Conservation (phyloP, 2,329 filamentous ascomycete species). For the Fulvia fulva region DNA sequence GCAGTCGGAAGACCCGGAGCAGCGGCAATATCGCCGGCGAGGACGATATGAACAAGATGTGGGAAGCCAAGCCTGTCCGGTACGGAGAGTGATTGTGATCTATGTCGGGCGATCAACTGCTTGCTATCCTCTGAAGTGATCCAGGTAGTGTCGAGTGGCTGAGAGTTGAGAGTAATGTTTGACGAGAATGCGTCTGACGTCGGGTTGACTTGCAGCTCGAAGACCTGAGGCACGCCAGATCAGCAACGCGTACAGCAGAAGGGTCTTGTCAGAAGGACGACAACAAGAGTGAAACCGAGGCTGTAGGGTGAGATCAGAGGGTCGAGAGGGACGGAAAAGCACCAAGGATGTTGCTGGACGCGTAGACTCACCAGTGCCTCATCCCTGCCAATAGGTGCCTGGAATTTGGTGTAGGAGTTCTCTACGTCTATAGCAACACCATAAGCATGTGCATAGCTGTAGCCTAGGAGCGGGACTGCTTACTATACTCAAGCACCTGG, state of each 20-base stretch:
- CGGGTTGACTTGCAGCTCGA: constrained; percentile 40
- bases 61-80: constrained; percentile 13
- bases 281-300: constrained; percentile 6
- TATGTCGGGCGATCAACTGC: constrained; percentile 30
- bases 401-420: constrained; percentile 39
- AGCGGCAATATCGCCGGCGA: constrained; percentile 6
- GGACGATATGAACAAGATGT: constrained; percentile 4
- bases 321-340: constrained; percentile 30
- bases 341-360: constrained; percentile 16
- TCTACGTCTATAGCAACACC: constrained; percentile 16
- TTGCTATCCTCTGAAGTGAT: constrained; percentile 33
- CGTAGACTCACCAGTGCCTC: constrained; percentile 39
- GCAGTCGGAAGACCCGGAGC: constrained; percentile 4
- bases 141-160: constrained; percentile 41
- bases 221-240: constrained; percentile 34
- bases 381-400: constrained; percentile 23
- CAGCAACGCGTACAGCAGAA: constrained; percentile 29
- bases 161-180: constrained; percentile 43
- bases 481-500: constrained; percentile 22
- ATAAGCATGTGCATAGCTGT: constrained; percentile 9
- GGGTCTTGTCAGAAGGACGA: background rate
- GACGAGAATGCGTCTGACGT: constrained; percentile 36
- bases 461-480: background rate
- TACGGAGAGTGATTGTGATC: constrained; percentile 14
- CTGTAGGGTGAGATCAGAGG: constrained; percentile 8